These are phyloP conservation scores for Fusarium acutatum DNA, from an alignment of 2,329 filamentous ascomycete genomes.

Conservation along the genomic window DNA sequence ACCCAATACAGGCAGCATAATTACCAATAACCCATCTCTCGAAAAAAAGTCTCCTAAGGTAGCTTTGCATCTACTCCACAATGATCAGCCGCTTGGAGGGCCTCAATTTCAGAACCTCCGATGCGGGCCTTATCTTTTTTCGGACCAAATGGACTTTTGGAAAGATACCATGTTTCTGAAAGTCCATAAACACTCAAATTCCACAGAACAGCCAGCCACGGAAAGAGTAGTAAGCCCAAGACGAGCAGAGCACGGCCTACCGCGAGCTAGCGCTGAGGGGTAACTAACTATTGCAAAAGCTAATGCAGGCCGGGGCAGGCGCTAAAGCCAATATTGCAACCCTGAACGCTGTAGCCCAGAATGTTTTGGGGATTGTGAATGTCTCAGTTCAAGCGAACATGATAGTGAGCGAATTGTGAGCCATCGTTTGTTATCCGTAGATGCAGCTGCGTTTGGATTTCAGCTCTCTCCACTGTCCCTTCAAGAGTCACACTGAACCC, in stretches of 20 bases:
- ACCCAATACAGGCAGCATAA: too few relatives aligned
- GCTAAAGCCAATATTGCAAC: not conserved
- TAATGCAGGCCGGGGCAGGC: not conserved
- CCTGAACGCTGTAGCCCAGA: not conserved
- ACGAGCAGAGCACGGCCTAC: not conserved
- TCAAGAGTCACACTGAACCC: not conserved
- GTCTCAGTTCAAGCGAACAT: not conserved
- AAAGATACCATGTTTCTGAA: not conserved
- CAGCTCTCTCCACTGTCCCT: not conserved
- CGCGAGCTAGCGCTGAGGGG: not conserved
- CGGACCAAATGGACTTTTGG: not conserved
- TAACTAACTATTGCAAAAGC: not conserved
- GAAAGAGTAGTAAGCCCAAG: not conserved
- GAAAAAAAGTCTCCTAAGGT: not conserved
- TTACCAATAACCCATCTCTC: too few relatives aligned
- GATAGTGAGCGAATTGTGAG: not conserved
- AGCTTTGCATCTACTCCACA: not conserved
- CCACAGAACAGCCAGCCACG: not conserved
- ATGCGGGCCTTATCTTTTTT: not conserved
- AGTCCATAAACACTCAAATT: not conserved
- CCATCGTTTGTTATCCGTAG: too few relatives aligned
- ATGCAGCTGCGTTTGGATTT: not conserved
- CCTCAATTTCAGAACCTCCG: not conserved
- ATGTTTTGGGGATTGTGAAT: too few relatives aligned
- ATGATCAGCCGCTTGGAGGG: not conserved